Percentiles rank a stretch among this genome's conserved stretches.
phyloP scores from a whole-genome alignment of 2,329 filamentous ascomycete genomes.

The Calonectria hongkongensis region DNA sequence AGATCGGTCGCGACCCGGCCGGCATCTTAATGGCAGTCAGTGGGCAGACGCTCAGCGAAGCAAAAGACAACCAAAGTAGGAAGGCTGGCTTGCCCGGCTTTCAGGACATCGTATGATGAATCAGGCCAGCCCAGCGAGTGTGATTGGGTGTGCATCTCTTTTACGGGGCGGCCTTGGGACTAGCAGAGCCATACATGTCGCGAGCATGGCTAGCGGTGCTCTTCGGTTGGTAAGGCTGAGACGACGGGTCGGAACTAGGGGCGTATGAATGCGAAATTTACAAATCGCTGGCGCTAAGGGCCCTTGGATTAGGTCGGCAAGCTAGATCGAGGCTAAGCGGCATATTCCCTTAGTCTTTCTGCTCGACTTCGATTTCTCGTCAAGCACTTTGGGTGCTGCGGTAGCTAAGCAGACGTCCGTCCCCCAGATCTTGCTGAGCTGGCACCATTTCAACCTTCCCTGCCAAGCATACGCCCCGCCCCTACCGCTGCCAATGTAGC shows the following conservation, averaged over 20 bases:
- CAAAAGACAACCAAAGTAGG: constrained; percentile 34
- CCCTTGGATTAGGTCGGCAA: constrained; percentile 35
- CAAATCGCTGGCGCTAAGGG: constrained; percentile 38
- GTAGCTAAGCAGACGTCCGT: constrained; percentile 16
- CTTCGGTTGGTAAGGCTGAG: constrained; percentile 54
- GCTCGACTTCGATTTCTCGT: constrained; percentile 36
- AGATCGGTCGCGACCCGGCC: constrained; percentile 42
- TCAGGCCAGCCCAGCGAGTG: constrained; percentile 47
- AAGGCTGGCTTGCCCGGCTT: constrained; percentile 34
- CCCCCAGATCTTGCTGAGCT: constrained; percentile 39
- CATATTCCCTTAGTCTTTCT: constrained; percentile 34
- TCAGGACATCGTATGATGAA: constrained; percentile 52
- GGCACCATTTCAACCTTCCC: constrained; percentile 20
- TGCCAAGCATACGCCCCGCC: not conserved
- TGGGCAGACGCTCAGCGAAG: constrained; percentile 30
- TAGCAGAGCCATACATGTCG: constrained; percentile 35
- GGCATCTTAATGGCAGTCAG: constrained; percentile 39
- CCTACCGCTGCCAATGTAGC: constrained; percentile 23
- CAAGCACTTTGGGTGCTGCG: constrained; percentile 26
- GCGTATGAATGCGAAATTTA: constrained; percentile 41
- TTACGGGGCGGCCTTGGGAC: constrained; percentile 30
- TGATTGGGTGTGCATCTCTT: constrained; percentile 42
- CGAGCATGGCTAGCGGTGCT: constrained; percentile 30
- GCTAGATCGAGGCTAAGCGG: constrained; percentile 31
- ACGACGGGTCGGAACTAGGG: constrained; percentile 46